A percentile compares a stretch with the other conserved stretches of the same genome.
Evolutionary conservation across 176 grass and related monocot species (phyloP).

Genomic region (Carex myosuroides): DNA sequence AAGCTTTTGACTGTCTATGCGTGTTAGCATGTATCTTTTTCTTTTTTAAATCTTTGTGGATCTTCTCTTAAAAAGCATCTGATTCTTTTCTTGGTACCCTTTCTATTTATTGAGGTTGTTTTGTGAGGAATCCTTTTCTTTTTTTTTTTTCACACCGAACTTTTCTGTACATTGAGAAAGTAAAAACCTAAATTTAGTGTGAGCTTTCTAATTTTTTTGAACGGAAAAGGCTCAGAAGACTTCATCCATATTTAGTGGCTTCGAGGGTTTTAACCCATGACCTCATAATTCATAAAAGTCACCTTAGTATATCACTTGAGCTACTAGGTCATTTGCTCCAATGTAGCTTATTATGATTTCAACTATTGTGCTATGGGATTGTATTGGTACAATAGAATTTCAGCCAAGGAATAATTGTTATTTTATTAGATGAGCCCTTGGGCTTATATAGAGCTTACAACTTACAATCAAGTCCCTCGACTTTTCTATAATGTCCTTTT

Average conservation of each 20-base stretch:
- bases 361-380: conserved; percentile 8
- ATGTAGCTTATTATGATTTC: background rate
- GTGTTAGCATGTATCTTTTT: background rate
- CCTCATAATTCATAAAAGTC: background rate
- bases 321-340: background rate
- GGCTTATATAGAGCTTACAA: too few species aligned
- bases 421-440: too few species aligned
- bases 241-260: background rate
- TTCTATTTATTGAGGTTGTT: background rate
- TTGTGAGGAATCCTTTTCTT: background rate
- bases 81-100: background rate
- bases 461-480: too few species aligned
- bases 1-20: background rate
- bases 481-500: too few species aligned
- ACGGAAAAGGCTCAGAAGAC: background rate
- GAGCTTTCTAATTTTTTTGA: background rate
- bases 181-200: background rate
- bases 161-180: background rate
- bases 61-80: background rate
- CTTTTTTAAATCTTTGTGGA: background rate
- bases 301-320: background rate
- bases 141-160: conserved; percentile 1
- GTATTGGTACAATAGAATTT: background rate
- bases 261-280: background rate
- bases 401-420: too few species aligned